These are phyloP conservation scores for Amaranthus cruentus DNA, from an alignment of 148 eudicot genomes.

Conservation along the genomic window DNA sequence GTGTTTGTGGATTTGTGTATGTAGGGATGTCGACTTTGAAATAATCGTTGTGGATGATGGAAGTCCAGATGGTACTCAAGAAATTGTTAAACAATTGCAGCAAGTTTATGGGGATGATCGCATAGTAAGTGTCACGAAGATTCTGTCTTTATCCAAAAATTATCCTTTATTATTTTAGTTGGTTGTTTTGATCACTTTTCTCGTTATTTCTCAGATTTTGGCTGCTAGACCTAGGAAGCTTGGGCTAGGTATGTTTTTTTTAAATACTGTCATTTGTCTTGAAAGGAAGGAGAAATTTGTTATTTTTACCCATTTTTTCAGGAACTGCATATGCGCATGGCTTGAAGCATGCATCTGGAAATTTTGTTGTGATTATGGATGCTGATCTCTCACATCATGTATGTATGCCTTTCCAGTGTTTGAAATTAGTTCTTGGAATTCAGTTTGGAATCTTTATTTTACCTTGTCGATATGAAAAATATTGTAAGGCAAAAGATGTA, in stretches of 20 bases:
- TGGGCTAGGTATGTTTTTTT: constrained; percentile 64
- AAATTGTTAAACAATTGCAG: constrained; percentile 84
- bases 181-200: neutral
- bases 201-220: constrained; percentile 50
- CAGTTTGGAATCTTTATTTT: neutral
- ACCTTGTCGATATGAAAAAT: neutral
- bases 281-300: constrained; percentile 27
- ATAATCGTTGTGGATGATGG: constrained; percentile 95
- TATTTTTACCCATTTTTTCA: constrained; percentile 26
- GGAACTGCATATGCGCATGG: constrained; percentile 80
- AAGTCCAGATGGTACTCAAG: constrained; percentile 99
- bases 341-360: constrained; percentile 67
- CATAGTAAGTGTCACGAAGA: constrained; percentile 43
- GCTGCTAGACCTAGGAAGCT: constrained; percentile 93
- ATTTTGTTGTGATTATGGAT: constrained; percentile 74
- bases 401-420: constrained; percentile 26
- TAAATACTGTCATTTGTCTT: neutral
- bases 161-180: neutral
- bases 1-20: neutral
- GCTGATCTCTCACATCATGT: constrained; percentile 85
- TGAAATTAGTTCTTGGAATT: neutral
- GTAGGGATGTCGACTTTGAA: constrained; percentile 86
- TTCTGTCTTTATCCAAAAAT: neutral
- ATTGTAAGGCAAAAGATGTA: neutral
- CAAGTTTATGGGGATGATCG: constrained; percentile 83